phyloP scores from a whole-genome alignment of 495 filamentous ascomycete genomes.

The Friedmanniomyces endolithicus region DNA sequence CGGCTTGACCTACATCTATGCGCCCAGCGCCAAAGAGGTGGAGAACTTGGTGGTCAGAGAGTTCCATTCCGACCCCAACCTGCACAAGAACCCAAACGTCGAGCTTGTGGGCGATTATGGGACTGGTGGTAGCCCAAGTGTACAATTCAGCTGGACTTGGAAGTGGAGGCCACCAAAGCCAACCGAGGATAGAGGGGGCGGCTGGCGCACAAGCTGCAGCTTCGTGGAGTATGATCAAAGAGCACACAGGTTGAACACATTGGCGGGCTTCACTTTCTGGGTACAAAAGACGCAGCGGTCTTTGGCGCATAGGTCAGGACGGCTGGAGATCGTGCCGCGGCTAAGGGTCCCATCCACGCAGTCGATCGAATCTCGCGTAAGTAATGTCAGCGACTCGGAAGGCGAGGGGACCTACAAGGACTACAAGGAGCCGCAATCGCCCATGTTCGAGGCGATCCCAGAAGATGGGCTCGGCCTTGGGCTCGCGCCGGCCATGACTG shows the following conservation, averaged over 20 bases:
- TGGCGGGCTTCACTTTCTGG: slow-evolving; percentile 90
- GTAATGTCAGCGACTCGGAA: slow-evolving; percentile 45
- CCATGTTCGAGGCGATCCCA: slow-evolving; percentile 42
- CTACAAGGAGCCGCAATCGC: slow-evolving; percentile 52
- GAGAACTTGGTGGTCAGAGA: slow-evolving; percentile 89
- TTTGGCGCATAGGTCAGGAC: slow-evolving; percentile 38
- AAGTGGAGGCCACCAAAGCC: slow-evolving; percentile 85
- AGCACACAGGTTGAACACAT: slow-evolving; percentile 73
- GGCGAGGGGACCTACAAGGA: slow-evolving; percentile 32
- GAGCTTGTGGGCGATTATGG: slow-evolving; percentile 79
- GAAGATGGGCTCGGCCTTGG: slow-evolving; percentile 30
- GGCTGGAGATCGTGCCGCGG: slow-evolving; percentile 63
- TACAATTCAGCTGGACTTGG: slow-evolving; percentile 93
- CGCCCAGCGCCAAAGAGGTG: slow-evolving; percentile 69
- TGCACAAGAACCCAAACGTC: slow-evolving; percentile 95
- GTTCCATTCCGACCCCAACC: slow-evolving; percentile 91
- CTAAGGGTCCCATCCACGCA: slow-evolving; percentile 71
- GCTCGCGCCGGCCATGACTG: slow-evolving; percentile 28
- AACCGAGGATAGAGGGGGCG: slow-evolving; percentile 71
- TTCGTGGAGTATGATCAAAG: slow-evolving; percentile 93
- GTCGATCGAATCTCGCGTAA: slow-evolving; percentile 60
- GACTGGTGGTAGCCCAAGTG: slow-evolving; percentile 65
- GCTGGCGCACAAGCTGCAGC: slow-evolving; percentile 91
- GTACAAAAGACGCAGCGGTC: slow-evolving; percentile 46
- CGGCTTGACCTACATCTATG: slow-evolving; percentile 84